A percentile compares a stretch with the other conserved stretches of the same genome.
These are phyloP conservation scores for Paratrimastix pyriformis DNA, from an alignment of 78 protist species.

Conservation along the genomic window DNA sequence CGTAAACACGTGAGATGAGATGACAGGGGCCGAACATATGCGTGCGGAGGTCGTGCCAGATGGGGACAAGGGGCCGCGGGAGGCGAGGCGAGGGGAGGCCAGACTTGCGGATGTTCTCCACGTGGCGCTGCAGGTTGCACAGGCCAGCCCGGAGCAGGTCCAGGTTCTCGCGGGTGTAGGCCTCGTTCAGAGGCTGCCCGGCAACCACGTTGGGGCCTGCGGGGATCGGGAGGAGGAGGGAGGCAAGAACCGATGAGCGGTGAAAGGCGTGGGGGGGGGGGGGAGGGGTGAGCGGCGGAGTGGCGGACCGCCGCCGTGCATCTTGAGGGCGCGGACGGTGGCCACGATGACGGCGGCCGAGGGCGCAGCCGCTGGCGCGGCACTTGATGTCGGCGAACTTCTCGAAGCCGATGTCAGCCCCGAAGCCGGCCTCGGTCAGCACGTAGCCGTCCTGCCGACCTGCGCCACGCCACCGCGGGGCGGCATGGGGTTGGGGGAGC, in stretches of 20 bases:
- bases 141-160: constrained; percentile 8
- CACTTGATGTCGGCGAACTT: constrained; percentile 94
- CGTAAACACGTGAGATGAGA: no score
- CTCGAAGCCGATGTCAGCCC: constrained; percentile 78
- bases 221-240: no score
- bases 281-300: no score
- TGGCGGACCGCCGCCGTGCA: constrained; percentile 80
- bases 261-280: no score
- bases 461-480: not conserved
- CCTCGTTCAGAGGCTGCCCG: constrained; percentile 31
- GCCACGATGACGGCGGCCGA: constrained; percentile 73
- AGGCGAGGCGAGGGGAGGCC: no score
- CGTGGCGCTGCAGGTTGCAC: constrained; percentile 57
- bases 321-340: constrained; percentile 87
- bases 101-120: constrained; percentile 48
- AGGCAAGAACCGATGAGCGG: no score
- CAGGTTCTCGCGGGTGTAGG: not conserved
- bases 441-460: constrained; percentile 18
- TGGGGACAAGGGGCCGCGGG: no score
- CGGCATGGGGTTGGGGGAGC: not conserved
- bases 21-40: no score
- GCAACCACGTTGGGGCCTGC: constrained; percentile 67
- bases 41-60: no score
- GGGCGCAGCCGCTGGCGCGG: constrained; percentile 58
- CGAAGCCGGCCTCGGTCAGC: constrained; percentile 91